Conservation (phyloP, 169 alveolate species). For the Sarcocystis neurona region DNA sequence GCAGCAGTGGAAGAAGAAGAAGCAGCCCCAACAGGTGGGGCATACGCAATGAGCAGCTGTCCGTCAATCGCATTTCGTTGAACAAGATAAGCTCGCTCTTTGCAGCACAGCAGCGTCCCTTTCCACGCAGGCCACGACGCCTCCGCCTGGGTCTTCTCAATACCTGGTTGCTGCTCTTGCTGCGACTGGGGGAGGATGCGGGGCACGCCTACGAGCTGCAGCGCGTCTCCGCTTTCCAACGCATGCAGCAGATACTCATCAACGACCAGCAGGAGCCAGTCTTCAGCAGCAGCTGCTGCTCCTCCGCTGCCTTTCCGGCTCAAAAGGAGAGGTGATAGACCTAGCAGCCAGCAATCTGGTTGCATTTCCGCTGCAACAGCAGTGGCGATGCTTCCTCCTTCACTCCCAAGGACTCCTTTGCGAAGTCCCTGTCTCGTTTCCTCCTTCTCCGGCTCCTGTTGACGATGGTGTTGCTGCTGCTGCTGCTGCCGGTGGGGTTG, state of each 20-base stretch:
- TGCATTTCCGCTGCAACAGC: neutral
- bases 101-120: constrained; percentile 6
- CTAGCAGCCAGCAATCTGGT: neutral
- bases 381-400: neutral
- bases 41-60: neutral
- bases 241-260: neutral
- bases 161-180: neutral
- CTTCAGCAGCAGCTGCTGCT: too few species aligned
- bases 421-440: neutral
- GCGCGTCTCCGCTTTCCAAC: neutral
- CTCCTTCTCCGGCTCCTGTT: neutral
- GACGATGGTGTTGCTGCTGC: neutral
- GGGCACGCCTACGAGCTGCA: neutral
- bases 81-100: neutral
- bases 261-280: constrained; percentile 9
- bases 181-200: neutral
- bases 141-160: neutral
- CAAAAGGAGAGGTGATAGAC: neutral
- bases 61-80: constrained; percentile 22
- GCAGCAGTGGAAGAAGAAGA: neutral
- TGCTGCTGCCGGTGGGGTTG: neutral
- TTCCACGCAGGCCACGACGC: neutral
- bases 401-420: neutral
- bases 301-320: neutral
- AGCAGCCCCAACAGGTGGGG: neutral